Percentiles rank a stretch among this genome's conserved stretches.
Conservation (phyloP, 1,284 basidiomycete species). For the Trichosporon coremiiforme region DNA sequence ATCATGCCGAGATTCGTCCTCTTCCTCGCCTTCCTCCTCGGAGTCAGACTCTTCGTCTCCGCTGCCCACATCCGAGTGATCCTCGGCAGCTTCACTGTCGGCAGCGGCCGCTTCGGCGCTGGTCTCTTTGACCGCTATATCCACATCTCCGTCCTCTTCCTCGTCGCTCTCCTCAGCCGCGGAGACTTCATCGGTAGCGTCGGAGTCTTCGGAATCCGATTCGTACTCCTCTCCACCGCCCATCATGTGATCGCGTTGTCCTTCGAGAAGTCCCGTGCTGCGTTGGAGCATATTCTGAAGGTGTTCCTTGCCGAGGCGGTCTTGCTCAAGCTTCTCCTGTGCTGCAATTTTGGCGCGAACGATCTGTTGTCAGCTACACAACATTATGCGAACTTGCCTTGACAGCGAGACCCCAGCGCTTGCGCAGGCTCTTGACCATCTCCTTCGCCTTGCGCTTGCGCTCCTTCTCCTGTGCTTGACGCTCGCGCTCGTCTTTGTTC, state of each 20-base stretch:
- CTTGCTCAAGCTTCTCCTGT: conserved; percentile 65
- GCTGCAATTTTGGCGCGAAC: conserved; percentile 70
- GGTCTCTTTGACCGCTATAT: conserved; percentile 25
- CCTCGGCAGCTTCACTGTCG: conserved; percentile 30
- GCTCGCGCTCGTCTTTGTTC: conserved; percentile 66
- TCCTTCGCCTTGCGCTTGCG: conserved; percentile 71
- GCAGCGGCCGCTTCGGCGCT: conserved; percentile 33
- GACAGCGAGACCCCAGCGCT: conserved; percentile 83
- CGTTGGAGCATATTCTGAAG: conserved; percentile 87
- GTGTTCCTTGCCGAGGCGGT: conserved; percentile 74
- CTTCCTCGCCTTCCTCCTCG: conserved; percentile 13
- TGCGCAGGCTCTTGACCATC: conserved; percentile 63
- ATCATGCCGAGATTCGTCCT: not conserved
- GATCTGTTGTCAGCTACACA: conserved; percentile 52
- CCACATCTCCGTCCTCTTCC: conserved; percentile 33
- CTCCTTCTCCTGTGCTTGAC: conserved; percentile 68
- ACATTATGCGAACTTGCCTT: conserved; percentile 63
- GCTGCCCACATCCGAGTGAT: conserved; percentile 35
- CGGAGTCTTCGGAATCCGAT: conserved; percentile 33
- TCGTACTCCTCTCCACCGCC: conserved; percentile 35
- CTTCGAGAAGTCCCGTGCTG: conserved; percentile 81
- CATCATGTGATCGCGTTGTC: conserved; percentile 72
- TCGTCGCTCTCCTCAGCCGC: conserved; percentile 50
- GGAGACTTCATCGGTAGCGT: conserved; percentile 40
- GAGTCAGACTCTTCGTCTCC: not conserved